These are phyloP conservation scores for Trifolium subterraneum DNA, from an alignment of 306 rosid species.

Conservation along the genomic window DNA sequence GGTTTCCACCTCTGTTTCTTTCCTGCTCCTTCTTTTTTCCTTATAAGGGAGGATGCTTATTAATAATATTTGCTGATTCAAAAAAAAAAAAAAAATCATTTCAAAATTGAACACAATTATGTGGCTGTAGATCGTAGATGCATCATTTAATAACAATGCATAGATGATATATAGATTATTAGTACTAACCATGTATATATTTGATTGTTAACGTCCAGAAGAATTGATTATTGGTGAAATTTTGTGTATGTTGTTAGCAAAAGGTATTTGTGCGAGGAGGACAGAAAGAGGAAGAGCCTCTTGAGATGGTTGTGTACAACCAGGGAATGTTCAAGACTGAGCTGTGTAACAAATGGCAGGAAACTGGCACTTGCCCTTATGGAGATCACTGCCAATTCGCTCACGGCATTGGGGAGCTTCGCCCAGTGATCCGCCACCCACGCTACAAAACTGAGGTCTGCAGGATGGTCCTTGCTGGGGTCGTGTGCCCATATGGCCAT, in stretches of 20 bases:
- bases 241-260: slow-evolving; percentile 49
- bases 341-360: slow-evolving; percentile 96
- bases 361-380: slow-evolving; percentile 84
- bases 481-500: slow-evolving; percentile 84
- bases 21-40: too few species aligned
- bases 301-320: slow-evolving; percentile 71
- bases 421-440: slow-evolving; percentile 94
- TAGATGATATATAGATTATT: not conserved
- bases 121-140: not conserved
- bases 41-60: too few species aligned
- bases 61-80: too few species aligned
- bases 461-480: slow-evolving; percentile 84
- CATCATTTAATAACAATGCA: slow-evolving; percentile 2
- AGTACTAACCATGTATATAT: not conserved
- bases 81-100: too few species aligned
- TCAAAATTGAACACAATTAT: slow-evolving; percentile 2
- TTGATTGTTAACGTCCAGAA: slow-evolving; percentile 17
- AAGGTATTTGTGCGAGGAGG: slow-evolving; percentile 64
- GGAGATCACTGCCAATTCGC: slow-evolving; percentile 83
- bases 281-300: slow-evolving; percentile 61
- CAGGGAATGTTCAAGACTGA: slow-evolving; percentile 96
- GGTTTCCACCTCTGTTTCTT: too few species aligned
- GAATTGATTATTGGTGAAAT: slow-evolving; percentile 27
- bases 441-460: slow-evolving; percentile 95
- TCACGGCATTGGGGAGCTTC: slow-evolving; percentile 85